Conservation (phyloP, 306 rosid genomes). For the Casuarina equisetifolia region DNA sequence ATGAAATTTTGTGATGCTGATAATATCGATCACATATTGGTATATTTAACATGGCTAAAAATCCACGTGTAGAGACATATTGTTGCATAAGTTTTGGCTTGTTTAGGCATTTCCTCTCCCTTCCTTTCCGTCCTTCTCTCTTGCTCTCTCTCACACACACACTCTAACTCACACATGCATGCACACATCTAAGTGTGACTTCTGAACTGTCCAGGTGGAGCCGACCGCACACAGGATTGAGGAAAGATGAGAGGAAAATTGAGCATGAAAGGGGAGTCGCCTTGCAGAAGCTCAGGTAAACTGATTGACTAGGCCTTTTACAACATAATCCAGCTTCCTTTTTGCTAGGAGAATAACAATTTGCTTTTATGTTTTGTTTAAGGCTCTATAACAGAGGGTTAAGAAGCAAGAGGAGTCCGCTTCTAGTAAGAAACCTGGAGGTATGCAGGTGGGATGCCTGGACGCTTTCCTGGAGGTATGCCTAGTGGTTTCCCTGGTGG, state of each 20-base stretch:
- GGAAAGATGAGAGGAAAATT: constrained; percentile 66
- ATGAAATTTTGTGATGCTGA: too few relatives aligned
- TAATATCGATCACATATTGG: background rate
- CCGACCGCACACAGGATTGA: constrained; percentile 87
- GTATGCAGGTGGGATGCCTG: too few relatives aligned
- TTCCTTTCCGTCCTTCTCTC: background rate
- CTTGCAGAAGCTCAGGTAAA: constrained; percentile 87
- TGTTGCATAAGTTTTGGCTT: background rate
- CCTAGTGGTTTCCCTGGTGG: constrained; percentile 20
- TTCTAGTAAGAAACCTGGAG: constrained; percentile 58
- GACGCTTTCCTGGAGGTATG: too few relatives aligned
- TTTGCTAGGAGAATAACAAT: constrained; percentile 20
- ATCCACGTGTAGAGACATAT: background rate
- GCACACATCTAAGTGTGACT: constrained; percentile 20
- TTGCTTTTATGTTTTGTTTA: constrained; percentile 22
- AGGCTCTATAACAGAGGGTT: constrained; percentile 91
- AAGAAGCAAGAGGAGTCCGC: constrained; percentile 82
- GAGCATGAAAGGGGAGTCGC: constrained; percentile 69
- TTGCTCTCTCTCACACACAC: background rate
- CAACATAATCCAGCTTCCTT: background rate
- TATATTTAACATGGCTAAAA: background rate
- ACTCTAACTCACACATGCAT: too few relatives aligned
- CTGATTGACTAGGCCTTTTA: constrained; percentile 9
- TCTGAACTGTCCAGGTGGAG: constrained; percentile 58
- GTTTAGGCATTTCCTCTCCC: background rate